phyloP scores from a whole-genome alignment of 768 basidiomycete genomes.

The Peribolospora baueri region DNA sequence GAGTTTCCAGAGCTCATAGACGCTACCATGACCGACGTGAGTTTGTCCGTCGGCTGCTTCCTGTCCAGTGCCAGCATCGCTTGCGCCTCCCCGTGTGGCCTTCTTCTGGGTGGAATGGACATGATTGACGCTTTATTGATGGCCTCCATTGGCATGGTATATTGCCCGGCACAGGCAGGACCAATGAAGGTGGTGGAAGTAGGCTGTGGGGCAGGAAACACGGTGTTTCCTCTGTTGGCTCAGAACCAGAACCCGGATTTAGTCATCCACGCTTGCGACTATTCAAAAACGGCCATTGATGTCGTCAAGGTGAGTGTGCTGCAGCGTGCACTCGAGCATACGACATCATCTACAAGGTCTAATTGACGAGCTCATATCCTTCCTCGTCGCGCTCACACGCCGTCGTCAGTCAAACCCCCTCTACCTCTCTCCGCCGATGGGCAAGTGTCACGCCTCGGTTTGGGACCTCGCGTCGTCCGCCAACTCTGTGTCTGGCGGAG shows the following conservation, averaged over 20 bases:
- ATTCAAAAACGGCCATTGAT: constrained; percentile 64
- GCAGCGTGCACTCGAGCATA: background rate
- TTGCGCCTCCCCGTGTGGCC: background rate
- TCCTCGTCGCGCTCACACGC: background rate
- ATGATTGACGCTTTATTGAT: too few species aligned
- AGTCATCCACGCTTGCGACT: constrained; percentile 61
- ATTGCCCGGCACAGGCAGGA: constrained; percentile 35
- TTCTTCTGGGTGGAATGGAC: background rate
- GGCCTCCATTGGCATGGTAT: too few species aligned
- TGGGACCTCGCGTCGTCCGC: constrained; percentile 62
- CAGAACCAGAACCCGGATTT: constrained; percentile 59
- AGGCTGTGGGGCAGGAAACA: constrained; percentile 83
- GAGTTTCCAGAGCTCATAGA: constrained; percentile 75
- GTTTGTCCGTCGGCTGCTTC: constrained; percentile 4
- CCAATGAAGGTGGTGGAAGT: constrained; percentile 54
- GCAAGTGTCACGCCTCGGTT: constrained; percentile 50
- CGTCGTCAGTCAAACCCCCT: constrained; percentile 37
- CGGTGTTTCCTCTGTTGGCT: constrained; percentile 67
- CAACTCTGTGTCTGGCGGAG: constrained; percentile 21
- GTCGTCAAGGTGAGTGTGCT: constrained; percentile 45
- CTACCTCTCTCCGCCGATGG: constrained; percentile 41
- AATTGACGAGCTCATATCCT: background rate
- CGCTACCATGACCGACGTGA: constrained; percentile 41
- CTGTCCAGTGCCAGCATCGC: background rate
- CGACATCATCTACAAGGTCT: background rate